Evolutionary conservation across 345 rosid species (phyloP), one percentile per base, ranked within the genome.

Genomic region (Syzygium oleosum): DNA sequence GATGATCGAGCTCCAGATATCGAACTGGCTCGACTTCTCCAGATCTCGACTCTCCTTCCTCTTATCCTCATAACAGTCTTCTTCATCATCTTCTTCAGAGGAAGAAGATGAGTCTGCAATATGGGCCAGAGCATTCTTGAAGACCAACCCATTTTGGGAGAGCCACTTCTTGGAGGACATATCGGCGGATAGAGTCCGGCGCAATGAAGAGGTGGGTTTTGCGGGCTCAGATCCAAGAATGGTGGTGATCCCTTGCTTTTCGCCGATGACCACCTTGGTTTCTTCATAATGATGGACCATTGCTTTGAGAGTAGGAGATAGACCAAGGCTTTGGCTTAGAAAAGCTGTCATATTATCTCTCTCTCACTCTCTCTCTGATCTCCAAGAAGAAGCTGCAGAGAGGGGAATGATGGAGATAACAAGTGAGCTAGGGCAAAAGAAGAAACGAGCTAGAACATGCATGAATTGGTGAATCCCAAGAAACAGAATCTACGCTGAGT

Each of bases 101-200:
- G 85, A 52, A 49, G 8, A 11, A 23, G 59, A 27, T 52, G 80
- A 46, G 41, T 46, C 85, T 14, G 23, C 90, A 89, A 83, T 90
- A 87, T n/a, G 97, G 92, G 2, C 95, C 93, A 2, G 94, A 92
- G 87, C 89, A 88, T 94, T 91, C 8, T 93, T 91, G 73, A 90
- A 91, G 91, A 90, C 38, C 29, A 79, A 65, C 52, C 92, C 95
- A 84, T 94, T 89, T 41, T 90, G 95, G 8, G 93, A 51, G 11
- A 88, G 87, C 99, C 99, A 95, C 84, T 92, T 95, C 84, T 91
- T 91, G 88, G 99, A 96, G 6, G 98, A 95, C 96, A 97, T 93
- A 86, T 96, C 98, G 22, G 99, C 98, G 0, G 99, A 95, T 46
- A 95, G 94, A 46, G 99, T 96, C 78, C 99, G 87, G 49, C 95